Percentiles rank a stretch among this genome's conserved stretches.
These are phyloP conservation scores for Eimeria sp. DNA, from an alignment of 169 alveolate genomes.

Conservation along the genomic window DNA sequence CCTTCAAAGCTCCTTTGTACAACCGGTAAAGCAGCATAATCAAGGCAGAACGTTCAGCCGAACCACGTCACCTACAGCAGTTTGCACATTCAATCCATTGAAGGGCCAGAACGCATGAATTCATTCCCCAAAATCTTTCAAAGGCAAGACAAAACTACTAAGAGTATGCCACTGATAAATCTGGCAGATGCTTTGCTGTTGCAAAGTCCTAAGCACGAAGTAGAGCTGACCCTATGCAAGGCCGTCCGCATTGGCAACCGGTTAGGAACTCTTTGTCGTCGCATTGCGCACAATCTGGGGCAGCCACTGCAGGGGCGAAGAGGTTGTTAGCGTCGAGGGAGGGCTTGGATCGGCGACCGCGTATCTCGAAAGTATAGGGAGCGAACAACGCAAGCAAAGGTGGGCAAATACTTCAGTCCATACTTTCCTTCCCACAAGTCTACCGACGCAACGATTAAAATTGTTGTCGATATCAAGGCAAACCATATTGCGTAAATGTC, in stretches of 20 bases:
- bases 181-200: neutral
- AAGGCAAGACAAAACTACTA: neutral
- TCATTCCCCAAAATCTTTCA: neutral
- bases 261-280: neutral
- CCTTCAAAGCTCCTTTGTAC: neutral
- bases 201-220: neutral
- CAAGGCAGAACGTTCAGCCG: neutral
- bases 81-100: neutral
- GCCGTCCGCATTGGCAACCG: neutral
- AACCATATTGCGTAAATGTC: neutral
- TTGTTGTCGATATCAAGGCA: neutral
- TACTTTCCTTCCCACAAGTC: neutral
- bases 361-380: neutral
- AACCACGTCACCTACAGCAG: neutral
- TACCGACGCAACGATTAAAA: neutral
- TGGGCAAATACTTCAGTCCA: neutral
- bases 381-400: neutral
- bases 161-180: neutral
- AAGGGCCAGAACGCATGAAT: neutral
- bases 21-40: neutral
- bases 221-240: neutral
- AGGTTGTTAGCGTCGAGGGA: neutral
- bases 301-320: neutral
- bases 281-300: neutral
- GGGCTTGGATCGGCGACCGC: neutral